A percentile compares a stretch with the other conserved stretches of the same genome.
phyloP scores from a whole-genome alignment of 371 early-diverging fungal genomes.

The Apophysomyces variabilis region DNA sequence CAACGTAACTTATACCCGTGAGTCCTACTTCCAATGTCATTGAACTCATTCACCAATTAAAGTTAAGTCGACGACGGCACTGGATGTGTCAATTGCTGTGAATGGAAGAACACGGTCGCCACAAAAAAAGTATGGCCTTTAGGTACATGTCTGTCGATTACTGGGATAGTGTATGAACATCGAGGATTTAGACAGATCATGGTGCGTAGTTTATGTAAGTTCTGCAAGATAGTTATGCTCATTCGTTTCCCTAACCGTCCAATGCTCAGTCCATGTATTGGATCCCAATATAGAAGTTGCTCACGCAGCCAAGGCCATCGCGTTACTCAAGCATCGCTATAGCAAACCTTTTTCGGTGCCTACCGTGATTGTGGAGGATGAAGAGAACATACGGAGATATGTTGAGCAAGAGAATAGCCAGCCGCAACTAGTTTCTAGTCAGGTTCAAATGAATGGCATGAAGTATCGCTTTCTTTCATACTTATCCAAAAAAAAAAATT shows the following conservation, averaged over 20 bases:
- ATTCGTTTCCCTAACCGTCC: not conserved
- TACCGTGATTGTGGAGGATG: not conserved
- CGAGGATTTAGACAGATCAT: slow-evolving; percentile 10
- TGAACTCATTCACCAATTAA: not conserved
- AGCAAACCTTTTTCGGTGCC: not conserved
- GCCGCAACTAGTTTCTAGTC: not conserved
- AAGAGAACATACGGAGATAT: not conserved
- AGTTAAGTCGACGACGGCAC: slow-evolving; percentile 25
- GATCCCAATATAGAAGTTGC: slow-evolving; percentile 16
- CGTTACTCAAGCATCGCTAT: not conserved
- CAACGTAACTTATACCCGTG: slow-evolving; percentile 16
- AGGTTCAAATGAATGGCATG: not conserved
- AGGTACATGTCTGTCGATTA: slow-evolving; percentile 14
- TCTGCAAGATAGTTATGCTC: not conserved
- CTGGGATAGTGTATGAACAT: slow-evolving; percentile 12
- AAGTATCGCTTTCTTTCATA: no score
- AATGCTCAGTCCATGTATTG: not conserved
- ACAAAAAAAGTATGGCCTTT: slow-evolving; percentile 11
- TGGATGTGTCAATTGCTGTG: slow-evolving; percentile 17
- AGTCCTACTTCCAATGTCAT: not conserved
- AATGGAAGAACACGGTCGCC: slow-evolving; percentile 12
- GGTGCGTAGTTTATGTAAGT: slow-evolving; percentile 19
- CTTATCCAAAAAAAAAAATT: not conserved
- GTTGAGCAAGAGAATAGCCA: not conserved
- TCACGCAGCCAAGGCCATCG: slow-evolving; percentile 10